Base-by-base conservation (phyloP, 1,284 basidiomycete genomes). In the Papiliotrema terrestris region DNA sequence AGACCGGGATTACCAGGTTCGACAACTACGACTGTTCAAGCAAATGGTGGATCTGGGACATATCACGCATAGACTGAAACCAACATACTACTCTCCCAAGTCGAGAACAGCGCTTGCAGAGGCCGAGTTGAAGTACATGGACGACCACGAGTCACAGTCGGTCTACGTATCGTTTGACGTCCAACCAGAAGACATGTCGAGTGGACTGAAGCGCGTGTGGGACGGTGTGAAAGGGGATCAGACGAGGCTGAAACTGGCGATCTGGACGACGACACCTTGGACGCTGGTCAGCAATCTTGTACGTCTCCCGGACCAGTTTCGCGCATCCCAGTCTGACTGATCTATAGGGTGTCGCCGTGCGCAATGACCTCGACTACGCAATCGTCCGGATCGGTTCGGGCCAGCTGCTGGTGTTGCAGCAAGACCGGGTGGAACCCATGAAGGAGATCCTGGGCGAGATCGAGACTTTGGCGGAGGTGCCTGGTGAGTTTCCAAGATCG, bases 201-300 rank as follows among this genome's bases (percentile, higher is more conserved):
- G 59, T 1, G 60, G 45, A 0, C 57, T 79, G 19, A 48, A 51
- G 11, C 48, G 57, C 6, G 64, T 59, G 1, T 63, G 55, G 53
- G 22, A 53, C 26, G 20, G 47, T 43, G 13, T 55, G n/a, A 17
- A 36, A 55, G 9, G 49, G 37, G 36, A 64, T 15, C 36, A n/a
- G 54, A 60, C 13, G 48, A 63, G 72, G 17, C 73, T 87, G 2
- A 81, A 82, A 19, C 66, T 95, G 29, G 79, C 93, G 32, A 88
- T 97, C n/a, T 99, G 96, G 96, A 98, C 95, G 1, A 99, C 96
- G 0, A 98, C 95, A 0, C 91, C 96, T 0, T 99, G 95, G 95
- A 97, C 91, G 8, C 78, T 98, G 45, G 91, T 91, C 1, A 91
- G 91, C 1, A 98, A 99, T 69, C 92, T 95, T 87, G 91, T 91